Evolutionary conservation across 2,329 filamentous ascomycete species (phyloP).

Genomic region (Fusarium bulbicola): DNA sequence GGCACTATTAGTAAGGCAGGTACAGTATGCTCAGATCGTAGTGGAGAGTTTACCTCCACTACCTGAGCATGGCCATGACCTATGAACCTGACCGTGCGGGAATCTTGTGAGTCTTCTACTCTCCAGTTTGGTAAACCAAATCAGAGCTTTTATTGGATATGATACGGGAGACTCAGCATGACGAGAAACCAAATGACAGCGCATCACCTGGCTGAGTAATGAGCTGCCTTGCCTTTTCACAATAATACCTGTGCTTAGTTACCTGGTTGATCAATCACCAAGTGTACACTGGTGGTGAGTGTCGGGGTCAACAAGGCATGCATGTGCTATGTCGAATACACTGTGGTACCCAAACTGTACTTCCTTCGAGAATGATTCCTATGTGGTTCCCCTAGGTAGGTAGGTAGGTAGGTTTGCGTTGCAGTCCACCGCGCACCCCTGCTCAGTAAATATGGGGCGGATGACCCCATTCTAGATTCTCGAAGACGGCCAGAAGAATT

Average conservation of each 20-base stretch:
- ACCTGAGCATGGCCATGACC: not conserved
- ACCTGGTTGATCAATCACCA: not conserved
- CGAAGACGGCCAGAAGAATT: slow-evolving; percentile 43
- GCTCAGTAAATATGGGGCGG: slow-evolving; percentile 27
- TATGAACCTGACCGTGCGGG: slow-evolving; percentile 1
- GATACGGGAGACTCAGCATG: not conserved
- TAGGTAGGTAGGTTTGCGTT: slow-evolving; percentile 6
- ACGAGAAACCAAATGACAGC: not conserved
- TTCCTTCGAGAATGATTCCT: slow-evolving; percentile 43
- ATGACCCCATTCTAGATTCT: slow-evolving; percentile 40
- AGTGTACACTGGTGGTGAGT: not conserved
- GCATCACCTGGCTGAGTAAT: not conserved
- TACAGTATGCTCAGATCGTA: not conserved
- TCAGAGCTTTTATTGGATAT: slow-evolving; percentile 12
- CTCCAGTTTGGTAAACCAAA: slow-evolving; percentile 3
- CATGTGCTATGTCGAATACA: slow-evolving; percentile 6
- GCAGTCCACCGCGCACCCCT: slow-evolving; percentile 26
- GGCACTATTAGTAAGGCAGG: too few species aligned
- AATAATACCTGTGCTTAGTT: too few species aligned
- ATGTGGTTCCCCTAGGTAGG: slow-evolving; percentile 20
- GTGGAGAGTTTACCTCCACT: not conserved
- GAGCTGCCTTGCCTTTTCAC: not conserved
- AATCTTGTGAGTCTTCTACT: not conserved
- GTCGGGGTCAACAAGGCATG: not conserved
- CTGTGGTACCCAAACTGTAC: slow-evolving; percentile 27